Evolutionary conservation across 2,329 filamentous ascomycete genomes (phyloP).

Genomic region (Cercospora sojina): DNA sequence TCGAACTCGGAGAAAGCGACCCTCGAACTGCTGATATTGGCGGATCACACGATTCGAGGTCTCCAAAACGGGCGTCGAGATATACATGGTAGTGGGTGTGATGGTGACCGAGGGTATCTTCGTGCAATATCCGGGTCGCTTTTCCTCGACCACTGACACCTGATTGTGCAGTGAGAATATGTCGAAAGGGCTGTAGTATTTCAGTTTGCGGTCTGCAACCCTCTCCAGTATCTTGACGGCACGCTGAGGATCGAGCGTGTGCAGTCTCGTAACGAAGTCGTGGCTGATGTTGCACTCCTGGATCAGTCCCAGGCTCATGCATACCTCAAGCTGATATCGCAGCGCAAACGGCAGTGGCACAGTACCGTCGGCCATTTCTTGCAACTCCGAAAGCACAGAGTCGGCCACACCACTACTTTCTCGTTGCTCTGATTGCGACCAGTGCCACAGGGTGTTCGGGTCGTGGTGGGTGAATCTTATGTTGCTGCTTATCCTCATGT

Average conservation of each 20-base stretch:
- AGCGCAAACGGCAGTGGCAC: conserved; percentile 60
- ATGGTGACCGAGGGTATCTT: conserved; percentile 73
- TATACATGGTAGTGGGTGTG: conserved; percentile 80
- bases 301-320: conserved; percentile 75
- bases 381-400: conserved; percentile 22
- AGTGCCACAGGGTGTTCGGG: conserved; percentile 15
- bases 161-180: conserved; percentile 60
- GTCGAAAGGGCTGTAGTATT: conserved; percentile 67
- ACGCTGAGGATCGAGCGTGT: conserved; percentile 45
- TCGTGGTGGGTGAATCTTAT: conserved; percentile 44
- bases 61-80: conserved; percentile 75
- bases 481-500: conserved; percentile 44
- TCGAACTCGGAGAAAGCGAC: conserved; percentile 83
- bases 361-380: conserved; percentile 20
- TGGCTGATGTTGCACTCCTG: conserved; percentile 70
- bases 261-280: conserved; percentile 65
- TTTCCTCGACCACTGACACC: conserved; percentile 33
- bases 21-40: conserved; percentile 64
- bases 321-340: conserved; percentile 89
- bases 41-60: conserved; percentile 85
- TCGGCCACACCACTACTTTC: background rate
- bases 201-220: conserved; percentile 62
- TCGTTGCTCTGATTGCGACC: conserved; percentile 7
- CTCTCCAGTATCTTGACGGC: conserved; percentile 72
- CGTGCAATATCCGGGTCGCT: conserved; percentile 66